Percentiles rank a stretch among this genome's conserved stretches.
phyloP scores from a whole-genome alignment of 2,329 filamentous ascomycete species.

The Atkinsonella texensis region DNA sequence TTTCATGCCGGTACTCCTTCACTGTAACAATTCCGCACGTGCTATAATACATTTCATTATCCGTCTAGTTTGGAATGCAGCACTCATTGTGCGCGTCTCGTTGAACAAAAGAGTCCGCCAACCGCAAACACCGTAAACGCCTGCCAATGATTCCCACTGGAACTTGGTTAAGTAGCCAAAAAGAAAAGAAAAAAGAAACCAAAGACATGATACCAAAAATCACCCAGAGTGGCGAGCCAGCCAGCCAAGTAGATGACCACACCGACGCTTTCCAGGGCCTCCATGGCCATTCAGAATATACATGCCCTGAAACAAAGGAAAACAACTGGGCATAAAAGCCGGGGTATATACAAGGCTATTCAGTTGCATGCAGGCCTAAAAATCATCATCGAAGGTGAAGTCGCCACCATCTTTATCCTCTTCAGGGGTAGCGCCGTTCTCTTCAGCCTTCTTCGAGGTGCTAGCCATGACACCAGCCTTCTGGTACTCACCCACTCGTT shows the following conservation, averaged over 20 bases:
- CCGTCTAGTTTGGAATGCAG: constrained; percentile 8
- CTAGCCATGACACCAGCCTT: constrained; percentile 98
- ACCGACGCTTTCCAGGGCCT: constrained; percentile 1
- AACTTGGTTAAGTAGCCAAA: constrained; percentile 1
- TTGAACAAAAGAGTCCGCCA: not conserved
- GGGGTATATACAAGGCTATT: constrained; percentile 13
- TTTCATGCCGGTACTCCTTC: not conserved
- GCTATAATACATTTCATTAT: constrained; percentile 10
- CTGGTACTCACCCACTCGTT: constrained; percentile 98
- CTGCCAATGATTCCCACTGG: constrained; percentile 8
- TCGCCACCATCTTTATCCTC: constrained; percentile 55
- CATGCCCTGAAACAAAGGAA: constrained; percentile 9
- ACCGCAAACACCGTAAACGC: constrained; percentile 9
- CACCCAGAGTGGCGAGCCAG: not conserved
- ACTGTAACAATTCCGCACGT: not conserved
- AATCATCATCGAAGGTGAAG: constrained; percentile 94
- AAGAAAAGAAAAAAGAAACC: constrained; percentile 5
- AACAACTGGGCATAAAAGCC: constrained; percentile 10
- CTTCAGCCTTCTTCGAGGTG: constrained; percentile 60
- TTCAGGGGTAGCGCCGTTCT: constrained; percentile 25
- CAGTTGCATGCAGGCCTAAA: constrained; percentile 43
- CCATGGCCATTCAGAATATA: constrained; percentile 14
- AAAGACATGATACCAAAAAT: not conserved
- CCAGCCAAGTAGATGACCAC: not conserved
- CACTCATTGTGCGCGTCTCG: not conserved